A percentile compares a stretch with the other conserved stretches of the same genome.
These are phyloP conservation scores for Strobilomyces confusus DNA, from an alignment of 768 basidiomycete species.

Conservation along the genomic window DNA sequence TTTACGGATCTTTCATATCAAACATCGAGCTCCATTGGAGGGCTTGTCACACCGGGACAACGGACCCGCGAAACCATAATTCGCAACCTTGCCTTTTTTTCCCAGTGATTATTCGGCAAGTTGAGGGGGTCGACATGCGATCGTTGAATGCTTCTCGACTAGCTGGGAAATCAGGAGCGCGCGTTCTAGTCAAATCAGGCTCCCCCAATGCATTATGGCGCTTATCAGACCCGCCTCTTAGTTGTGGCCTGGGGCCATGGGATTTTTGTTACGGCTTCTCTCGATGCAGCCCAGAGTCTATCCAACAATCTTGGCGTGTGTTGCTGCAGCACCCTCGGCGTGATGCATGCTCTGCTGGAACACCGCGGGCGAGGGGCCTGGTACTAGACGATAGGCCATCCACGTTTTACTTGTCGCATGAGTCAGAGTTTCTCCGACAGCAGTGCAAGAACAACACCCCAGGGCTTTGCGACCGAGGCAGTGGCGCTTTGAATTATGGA, in stretches of 20 bases:
- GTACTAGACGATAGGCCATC: too few species aligned
- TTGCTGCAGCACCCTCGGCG: too few species aligned
- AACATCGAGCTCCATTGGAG: conserved; percentile 3
- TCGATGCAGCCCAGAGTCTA: not conserved
- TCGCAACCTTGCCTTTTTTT: not conserved
- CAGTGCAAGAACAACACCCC: not conserved
- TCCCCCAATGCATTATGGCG: not conserved
- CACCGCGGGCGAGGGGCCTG: too few species aligned
- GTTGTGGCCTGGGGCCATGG: conserved; percentile 12
- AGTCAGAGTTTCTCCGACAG: not conserved
- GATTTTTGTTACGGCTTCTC: too few species aligned
- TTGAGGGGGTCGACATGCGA: not conserved
- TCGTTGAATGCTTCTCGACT: conserved; percentile 3
- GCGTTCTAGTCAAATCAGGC: not conserved
- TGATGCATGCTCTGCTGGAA: too few species aligned
- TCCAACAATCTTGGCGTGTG: too few species aligned
- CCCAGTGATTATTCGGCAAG: not conserved
- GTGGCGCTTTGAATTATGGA: not conserved
- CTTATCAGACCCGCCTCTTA: not conserved
- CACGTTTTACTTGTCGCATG: not conserved
- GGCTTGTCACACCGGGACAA: not conserved
- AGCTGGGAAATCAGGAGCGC: conserved; percentile 2
- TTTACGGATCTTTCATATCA: conserved; percentile 7
- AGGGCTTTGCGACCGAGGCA: not conserved
- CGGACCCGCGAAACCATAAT: conserved; percentile 1